Conservation (phyloP, 192 early-diverging fungal species). For the Funneliformis geosporum region DNA sequence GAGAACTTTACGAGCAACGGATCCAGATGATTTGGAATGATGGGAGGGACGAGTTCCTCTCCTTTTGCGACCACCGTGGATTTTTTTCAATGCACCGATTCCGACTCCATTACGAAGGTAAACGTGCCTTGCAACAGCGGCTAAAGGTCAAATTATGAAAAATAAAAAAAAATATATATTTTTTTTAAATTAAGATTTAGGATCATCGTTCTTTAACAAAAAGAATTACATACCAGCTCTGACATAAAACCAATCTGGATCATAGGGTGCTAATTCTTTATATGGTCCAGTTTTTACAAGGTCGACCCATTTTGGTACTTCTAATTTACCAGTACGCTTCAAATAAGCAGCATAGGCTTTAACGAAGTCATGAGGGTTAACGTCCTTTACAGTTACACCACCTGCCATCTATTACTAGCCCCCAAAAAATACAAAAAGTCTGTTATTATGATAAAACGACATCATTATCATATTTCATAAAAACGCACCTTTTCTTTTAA, state of each 20-base stretch:
- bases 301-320: slow-evolving; percentile 99
- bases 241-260: slow-evolving; percentile 99
- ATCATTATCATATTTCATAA: too few relatives aligned
- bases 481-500: too few relatives aligned
- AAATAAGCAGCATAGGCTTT: slow-evolving; percentile 99
- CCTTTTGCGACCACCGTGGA: slow-evolving; percentile 90
- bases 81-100: slow-evolving; percentile 92
- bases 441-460: background rate
- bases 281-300: slow-evolving; percentile 95
- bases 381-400: slow-evolving; percentile 93
- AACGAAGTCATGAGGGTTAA: slow-evolving; percentile 92
- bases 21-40: slow-evolving; percentile 84
- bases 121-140: slow-evolving; percentile 95
- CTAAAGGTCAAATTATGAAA: slow-evolving; percentile 40
- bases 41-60: slow-evolving; percentile 94
- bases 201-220: background rate
- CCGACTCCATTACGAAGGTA: slow-evolving; percentile 95
- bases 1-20: slow-evolving; percentile 92
- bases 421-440: background rate
- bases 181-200: background rate
- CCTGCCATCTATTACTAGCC: slow-evolving; percentile 24
- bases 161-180: slow-evolving; percentile 12
- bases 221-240: slow-evolving; percentile 72
- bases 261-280: slow-evolving; percentile 98
- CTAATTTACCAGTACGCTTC: slow-evolving; percentile 98